Percentiles rank a stretch among this genome's conserved stretches.
Evolutionary conservation across 257 asterid species (phyloP).

Genomic region (Lithospermum erythrorhizon): DNA sequence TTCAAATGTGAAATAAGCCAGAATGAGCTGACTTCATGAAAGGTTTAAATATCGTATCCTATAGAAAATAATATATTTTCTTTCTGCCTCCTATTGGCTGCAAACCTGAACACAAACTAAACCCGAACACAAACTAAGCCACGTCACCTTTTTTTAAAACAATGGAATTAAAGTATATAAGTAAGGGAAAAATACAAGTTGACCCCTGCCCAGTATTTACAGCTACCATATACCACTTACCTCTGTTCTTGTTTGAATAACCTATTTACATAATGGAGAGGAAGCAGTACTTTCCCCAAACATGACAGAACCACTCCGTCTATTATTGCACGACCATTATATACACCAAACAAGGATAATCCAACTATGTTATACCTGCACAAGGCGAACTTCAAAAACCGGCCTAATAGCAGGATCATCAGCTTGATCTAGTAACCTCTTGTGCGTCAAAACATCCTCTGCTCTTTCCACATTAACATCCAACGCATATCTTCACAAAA

Average conservation of each 20-base stretch:
- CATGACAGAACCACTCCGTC: background rate
- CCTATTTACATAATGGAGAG: no score
- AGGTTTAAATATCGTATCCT: background rate
- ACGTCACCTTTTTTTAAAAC: no score
- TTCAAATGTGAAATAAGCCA: background rate
- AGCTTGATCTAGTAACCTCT: constrained; percentile 28
- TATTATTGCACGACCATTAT: no score
- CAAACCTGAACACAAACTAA: no score
- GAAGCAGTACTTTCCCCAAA: background rate
- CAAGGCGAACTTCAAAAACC: constrained; percentile 39
- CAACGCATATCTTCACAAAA: constrained; percentile 31
- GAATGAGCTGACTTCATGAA: background rate
- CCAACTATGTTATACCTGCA: constrained; percentile 21
- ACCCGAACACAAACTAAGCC: background rate
- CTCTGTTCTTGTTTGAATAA: background rate
- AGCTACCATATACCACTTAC: background rate
- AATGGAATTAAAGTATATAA: no score
- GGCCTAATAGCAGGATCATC: constrained; percentile 34
- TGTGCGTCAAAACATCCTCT: constrained; percentile 43
- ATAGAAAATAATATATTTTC: no score
- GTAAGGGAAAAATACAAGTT: no score
- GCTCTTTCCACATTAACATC: constrained; percentile 54
- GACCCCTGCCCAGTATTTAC: no score
- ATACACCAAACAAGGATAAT: no score
- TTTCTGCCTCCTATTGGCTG: background rate